Evolutionary conservation across 306 rosid genomes (phyloP).

Genomic region (Castanea sativa): DNA sequence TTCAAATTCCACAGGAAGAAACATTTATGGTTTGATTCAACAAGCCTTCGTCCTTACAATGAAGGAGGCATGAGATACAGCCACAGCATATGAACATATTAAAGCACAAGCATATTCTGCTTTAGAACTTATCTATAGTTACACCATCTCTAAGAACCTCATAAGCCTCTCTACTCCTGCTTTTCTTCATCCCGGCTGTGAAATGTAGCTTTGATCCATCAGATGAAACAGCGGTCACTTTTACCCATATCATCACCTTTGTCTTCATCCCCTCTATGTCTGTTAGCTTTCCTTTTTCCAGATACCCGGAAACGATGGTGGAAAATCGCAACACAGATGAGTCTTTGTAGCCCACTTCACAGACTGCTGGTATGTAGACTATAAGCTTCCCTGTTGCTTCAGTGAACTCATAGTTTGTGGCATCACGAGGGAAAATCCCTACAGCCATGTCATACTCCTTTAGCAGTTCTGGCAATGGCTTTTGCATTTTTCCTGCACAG

Average conservation of each 20-base stretch:
- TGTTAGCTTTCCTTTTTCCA: slow-evolving; percentile 87
- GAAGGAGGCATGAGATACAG: slow-evolving; percentile 7
- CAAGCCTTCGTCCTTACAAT: slow-evolving; percentile 20
- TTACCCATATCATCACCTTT: slow-evolving; percentile 91
- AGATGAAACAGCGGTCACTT: slow-evolving; percentile 65
- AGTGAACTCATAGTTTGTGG: slow-evolving; percentile 89
- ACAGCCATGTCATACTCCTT: slow-evolving; percentile 78
- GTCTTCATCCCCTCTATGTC: slow-evolving; percentile 93
- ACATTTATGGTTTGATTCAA: slow-evolving; percentile 19
- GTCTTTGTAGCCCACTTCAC: slow-evolving; percentile 89
- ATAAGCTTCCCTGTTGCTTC: slow-evolving; percentile 76
- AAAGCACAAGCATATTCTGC: background rate
- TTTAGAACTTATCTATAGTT: slow-evolving; percentile 63
- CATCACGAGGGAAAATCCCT: slow-evolving; percentile 88
- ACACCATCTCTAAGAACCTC: slow-evolving; percentile 86
- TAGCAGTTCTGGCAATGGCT: slow-evolving; percentile 72
- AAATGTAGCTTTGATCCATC: slow-evolving; percentile 80
- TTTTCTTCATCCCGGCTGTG: slow-evolving; percentile 85
- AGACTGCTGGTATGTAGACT: slow-evolving; percentile 64
- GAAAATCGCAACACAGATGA: slow-evolving; percentile 78
- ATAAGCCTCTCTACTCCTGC: slow-evolving; percentile 81
- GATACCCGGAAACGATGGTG: slow-evolving; percentile 65
- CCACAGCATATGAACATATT: slow-evolving; percentile 17
- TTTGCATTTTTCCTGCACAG: slow-evolving; percentile 85
- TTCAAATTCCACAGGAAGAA: slow-evolving; percentile 17